A percentile compares a stretch with the other conserved stretches of the same genome.
phyloP scores from a whole-genome alignment of 2,329 filamentous ascomycete genomes.

The Cryoendolithus antarcticus region DNA sequence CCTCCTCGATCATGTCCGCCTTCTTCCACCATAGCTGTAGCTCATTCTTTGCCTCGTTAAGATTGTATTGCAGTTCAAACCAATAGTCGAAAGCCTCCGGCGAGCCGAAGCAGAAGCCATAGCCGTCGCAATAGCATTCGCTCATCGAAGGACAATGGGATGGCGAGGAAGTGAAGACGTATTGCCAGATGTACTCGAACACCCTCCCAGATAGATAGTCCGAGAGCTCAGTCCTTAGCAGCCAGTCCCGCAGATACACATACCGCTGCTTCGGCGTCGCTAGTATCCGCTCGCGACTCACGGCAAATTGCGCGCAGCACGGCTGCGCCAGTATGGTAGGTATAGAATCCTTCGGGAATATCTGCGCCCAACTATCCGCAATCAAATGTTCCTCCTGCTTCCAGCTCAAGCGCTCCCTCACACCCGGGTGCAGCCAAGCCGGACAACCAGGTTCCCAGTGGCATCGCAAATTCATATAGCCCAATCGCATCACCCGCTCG shows the following conservation, averaged over 20 bases:
- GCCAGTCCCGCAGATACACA: conserved; percentile 47
- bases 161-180: conserved; percentile 42
- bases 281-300: conserved; percentile 45
- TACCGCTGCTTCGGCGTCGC: conserved; percentile 41
- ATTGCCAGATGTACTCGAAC: conserved; percentile 55
- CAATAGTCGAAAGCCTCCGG: conserved; percentile 37
- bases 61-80: conserved; percentile 32
- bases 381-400: conserved; percentile 35
- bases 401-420: conserved; percentile 20
- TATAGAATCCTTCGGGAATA: conserved; percentile 36
- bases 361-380: conserved; percentile 33
- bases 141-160: conserved; percentile 41
- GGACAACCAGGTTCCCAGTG: conserved; percentile 45
- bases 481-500: conserved; percentile 34
- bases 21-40: conserved; percentile 31
- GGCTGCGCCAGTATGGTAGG: conserved; percentile 44
- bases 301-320: conserved; percentile 53
- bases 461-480: conserved; percentile 45
- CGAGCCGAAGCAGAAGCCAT: conserved; percentile 47
- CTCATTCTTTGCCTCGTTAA: conserved; percentile 29
- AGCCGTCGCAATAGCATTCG: conserved; percentile 52
- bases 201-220: conserved; percentile 47
- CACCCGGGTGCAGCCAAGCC: conserved; percentile 39
- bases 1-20: conserved; percentile 24
- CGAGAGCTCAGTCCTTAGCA: conserved; percentile 42